Evolutionary conservation across 805 yeast genomes (phyloP), one percentile per base, ranked within the genome.

Genomic region (Barnettozyma wickerhamii): DNA sequence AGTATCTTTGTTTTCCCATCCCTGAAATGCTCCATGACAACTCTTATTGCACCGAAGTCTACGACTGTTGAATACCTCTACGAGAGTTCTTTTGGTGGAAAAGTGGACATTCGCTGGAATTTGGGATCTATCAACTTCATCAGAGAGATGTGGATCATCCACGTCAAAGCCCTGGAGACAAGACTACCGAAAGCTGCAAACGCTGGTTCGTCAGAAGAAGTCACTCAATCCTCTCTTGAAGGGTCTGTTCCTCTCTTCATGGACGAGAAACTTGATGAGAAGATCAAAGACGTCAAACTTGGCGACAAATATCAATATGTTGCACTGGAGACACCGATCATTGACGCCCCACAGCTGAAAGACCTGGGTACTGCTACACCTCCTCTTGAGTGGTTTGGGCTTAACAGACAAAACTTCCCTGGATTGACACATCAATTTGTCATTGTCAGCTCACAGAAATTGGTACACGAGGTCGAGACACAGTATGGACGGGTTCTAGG

Each of bases 311-410:
- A 72, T 52, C 59, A 58, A 0, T 88, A 88, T 51, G 52, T 69
- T 24, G 77, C 98, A 0, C 55, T 85, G 10, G 78, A 73, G 28
- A 84, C 84, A 10, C 96, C 97, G 0, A 68, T 76, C 6, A 88
- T 93, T 28, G 95, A 85, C 46, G 85, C 93, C 15, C 98, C 98
- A 2, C 91, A 83, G 50, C 68, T 93, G 54, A 80, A 79, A 54
- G 98, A 93, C 55, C 70, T 93, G 53, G 98, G 99, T 19, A 90
- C 84, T 63, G 98, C 97, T 1, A 93, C 99, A 0, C 99, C 99
- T 1, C 99, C 99, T 2, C 65, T 93, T 43, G 99, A 93, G 59
- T 93, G 99, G 99, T 85, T 93, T 66, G 99, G 99, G 2, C 70
- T 93, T 23, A 93, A 93, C 59, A 72, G 98, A 49, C 76, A 83